phyloP scores from a whole-genome alignment of 2,329 filamentous ascomycete genomes.

The Aspergillus pseudoviridinutans region DNA sequence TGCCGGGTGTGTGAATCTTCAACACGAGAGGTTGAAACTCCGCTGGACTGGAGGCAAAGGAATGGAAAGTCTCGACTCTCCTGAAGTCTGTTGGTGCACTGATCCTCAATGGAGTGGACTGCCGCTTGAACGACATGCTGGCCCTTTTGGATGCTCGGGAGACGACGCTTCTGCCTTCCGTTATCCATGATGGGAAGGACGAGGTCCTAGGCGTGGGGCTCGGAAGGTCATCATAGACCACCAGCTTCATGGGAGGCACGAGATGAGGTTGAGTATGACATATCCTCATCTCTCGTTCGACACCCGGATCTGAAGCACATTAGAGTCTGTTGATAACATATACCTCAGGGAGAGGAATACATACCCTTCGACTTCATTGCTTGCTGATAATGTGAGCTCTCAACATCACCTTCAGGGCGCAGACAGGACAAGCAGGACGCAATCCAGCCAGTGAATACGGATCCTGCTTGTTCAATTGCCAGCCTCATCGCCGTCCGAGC shows the following conservation, averaged over 20 bases:
- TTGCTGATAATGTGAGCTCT: slow-evolving; percentile 20
- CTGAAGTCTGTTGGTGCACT: slow-evolving; percentile 43
- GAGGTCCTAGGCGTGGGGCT: slow-evolving; percentile 28
- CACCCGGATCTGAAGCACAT: slow-evolving; percentile 23
- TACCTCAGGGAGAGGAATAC: neutral
- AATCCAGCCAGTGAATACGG: slow-evolving; percentile 38
- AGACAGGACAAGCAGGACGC: slow-evolving; percentile 36
- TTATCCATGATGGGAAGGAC: slow-evolving; percentile 38
- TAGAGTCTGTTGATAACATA: neutral
- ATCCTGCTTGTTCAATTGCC: slow-evolving; percentile 37
- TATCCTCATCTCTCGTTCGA: slow-evolving; percentile 43
- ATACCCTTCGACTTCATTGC: slow-evolving; percentile 19
- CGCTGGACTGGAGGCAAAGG: slow-evolving; percentile 4
- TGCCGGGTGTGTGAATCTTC: slow-evolving; percentile 43
- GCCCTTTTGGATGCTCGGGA: slow-evolving; percentile 39
- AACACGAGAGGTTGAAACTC: slow-evolving; percentile 44
- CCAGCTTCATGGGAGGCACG: slow-evolving; percentile 44
- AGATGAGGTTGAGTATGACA: slow-evolving; percentile 45
- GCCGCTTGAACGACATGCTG: slow-evolving; percentile 38
- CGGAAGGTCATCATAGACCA: slow-evolving; percentile 39
- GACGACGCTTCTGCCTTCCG: slow-evolving; percentile 35
- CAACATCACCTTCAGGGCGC: slow-evolving; percentile 20
- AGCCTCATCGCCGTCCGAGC: slow-evolving; percentile 35
- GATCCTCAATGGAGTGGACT: slow-evolving; percentile 34
- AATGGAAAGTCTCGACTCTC: slow-evolving; percentile 27